These are phyloP conservation scores for Beauveria rudraprayagi DNA, from an alignment of 2,329 filamentous ascomycete species.

Conservation along the genomic window DNA sequence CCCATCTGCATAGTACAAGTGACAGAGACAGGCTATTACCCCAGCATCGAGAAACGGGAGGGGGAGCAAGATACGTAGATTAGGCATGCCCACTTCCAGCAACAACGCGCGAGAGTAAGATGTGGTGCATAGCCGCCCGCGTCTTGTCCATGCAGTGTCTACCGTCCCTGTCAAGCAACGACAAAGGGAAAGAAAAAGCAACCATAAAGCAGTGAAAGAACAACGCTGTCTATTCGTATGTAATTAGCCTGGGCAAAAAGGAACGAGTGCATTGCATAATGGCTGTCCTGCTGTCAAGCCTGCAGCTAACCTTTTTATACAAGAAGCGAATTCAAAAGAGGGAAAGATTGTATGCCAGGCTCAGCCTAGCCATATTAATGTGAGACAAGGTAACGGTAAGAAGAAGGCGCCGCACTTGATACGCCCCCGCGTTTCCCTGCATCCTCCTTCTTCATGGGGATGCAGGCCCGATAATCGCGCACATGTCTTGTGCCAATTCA, in stretches of 20 bases:
- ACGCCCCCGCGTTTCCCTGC: background rate
- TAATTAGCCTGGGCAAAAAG: background rate
- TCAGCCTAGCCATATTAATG: background rate
- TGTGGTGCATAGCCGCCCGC: background rate
- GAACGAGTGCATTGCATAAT: background rate
- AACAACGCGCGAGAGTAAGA: background rate
- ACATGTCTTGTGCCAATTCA: background rate
- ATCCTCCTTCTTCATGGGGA: background rate
- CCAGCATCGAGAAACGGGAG: background rate
- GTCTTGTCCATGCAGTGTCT: background rate
- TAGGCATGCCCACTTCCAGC: background rate
- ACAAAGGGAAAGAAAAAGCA: background rate
- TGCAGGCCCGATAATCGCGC: background rate
- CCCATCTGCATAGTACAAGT: conserved; percentile 2
- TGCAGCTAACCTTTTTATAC: background rate
- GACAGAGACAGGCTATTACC: background rate
- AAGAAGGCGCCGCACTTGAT: background rate
- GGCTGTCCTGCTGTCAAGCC: conserved; percentile 1
- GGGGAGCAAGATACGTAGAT: background rate
- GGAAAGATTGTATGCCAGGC: background rate
- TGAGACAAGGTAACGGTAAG: conserved; percentile 3
- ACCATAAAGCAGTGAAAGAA: background rate
- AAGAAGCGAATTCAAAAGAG: background rate
- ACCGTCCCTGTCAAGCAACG: background rate
- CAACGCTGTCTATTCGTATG: background rate